Evolutionary conservation across 164 flowering plant species (phyloP).

Genomic region (Stephania japonica): DNA sequence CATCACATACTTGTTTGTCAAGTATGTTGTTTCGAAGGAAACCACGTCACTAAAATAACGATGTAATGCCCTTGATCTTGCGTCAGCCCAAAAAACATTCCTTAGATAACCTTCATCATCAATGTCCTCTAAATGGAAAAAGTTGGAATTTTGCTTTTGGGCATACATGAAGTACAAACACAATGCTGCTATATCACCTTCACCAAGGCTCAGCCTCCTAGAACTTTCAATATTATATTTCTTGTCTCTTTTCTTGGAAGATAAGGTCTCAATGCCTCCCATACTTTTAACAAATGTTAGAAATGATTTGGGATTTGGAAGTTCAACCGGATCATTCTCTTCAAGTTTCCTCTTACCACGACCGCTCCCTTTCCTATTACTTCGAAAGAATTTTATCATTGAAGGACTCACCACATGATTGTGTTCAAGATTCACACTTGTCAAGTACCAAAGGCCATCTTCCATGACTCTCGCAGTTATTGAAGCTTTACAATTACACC

Average conservation of each 20-base stretch:
- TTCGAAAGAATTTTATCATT: constrained; percentile 42
- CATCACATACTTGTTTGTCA: constrained; percentile 46
- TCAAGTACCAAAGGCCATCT: constrained; percentile 4
- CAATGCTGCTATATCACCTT: constrained; percentile 43
- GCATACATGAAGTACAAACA: constrained; percentile 29
- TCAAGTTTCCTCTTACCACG: constrained; percentile 38
- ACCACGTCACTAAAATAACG: constrained; percentile 59
- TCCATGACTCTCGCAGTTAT: constrained; percentile 1
- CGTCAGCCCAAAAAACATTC: constrained; percentile 69
- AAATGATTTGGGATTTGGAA: background rate
- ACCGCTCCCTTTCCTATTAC: constrained; percentile 43
- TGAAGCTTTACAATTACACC: constrained; percentile 1
- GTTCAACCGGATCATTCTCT: background rate
- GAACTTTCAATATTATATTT: background rate
- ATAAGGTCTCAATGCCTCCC: background rate
- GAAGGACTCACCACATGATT: constrained; percentile 55
- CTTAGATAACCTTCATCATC: constrained; percentile 48
- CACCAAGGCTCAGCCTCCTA: constrained; percentile 39
- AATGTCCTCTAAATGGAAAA: constrained; percentile 54
- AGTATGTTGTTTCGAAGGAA: constrained; percentile 45
- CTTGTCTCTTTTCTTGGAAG: background rate
- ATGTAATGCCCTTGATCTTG: constrained; percentile 56
- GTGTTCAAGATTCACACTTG: constrained; percentile 24
- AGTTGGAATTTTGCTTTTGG: constrained; percentile 51
- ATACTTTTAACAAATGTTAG: background rate